Evolutionary conservation across 305 asterid genomes (phyloP).

Genomic region (Salvia sclarea): DNA sequence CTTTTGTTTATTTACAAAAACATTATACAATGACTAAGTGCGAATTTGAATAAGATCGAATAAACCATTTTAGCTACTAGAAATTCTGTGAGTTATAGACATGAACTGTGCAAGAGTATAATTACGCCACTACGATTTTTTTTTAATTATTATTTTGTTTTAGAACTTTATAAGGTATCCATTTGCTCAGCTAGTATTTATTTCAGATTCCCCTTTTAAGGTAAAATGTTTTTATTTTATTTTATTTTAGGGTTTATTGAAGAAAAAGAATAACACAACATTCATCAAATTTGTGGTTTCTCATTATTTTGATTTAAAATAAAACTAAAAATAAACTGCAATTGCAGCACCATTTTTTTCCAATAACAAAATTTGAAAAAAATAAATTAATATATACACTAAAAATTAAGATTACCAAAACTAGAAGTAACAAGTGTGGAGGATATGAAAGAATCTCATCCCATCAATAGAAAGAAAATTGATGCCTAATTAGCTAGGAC

Average conservation of each 20-base stretch:
- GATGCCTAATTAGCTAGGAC: constrained; percentile 12
- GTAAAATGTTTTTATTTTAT: too few species aligned
- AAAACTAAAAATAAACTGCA: too few species aligned
- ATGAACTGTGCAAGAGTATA: background rate
- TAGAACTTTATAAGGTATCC: background rate
- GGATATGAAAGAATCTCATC: constrained; percentile 23
- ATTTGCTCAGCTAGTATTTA: background rate
- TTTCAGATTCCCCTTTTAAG: background rate
- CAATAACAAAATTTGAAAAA: too few species aligned
- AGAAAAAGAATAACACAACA: too few species aligned
- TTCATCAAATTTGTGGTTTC: too few species aligned
- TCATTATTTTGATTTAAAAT: too few species aligned
- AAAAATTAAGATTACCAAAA: background rate
- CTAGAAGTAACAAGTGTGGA: background rate
- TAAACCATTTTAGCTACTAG: background rate
- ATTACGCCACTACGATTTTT: background rate
- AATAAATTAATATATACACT: background rate
- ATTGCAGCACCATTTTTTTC: too few species aligned
- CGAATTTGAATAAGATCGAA: too few species aligned
- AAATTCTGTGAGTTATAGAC: background rate
- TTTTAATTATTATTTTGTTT: background rate
- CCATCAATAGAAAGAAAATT: constrained; percentile 10
- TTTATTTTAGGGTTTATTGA: too few species aligned
- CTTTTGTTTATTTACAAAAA: too few species aligned
- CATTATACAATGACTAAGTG: too few species aligned